These are phyloP conservation scores for Trichoderma afroharzianum DNA, from an alignment of 2,329 filamentous ascomycete genomes.

Conservation along the genomic window DNA sequence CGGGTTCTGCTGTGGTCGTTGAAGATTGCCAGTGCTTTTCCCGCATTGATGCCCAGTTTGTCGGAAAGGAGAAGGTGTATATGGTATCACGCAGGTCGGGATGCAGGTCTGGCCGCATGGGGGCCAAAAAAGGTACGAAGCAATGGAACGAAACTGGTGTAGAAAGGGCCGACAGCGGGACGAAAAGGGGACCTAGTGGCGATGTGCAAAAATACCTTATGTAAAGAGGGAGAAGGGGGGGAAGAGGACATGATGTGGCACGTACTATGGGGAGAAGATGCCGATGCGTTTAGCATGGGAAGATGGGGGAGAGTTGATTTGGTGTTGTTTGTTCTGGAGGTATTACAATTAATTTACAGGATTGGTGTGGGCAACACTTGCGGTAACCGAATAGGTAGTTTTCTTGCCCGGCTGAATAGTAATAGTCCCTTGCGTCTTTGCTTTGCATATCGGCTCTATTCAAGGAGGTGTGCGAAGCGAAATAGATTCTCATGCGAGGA, in stretches of 20 bases:
- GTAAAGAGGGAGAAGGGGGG: neutral
- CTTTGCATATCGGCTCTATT: constrained; percentile 5
- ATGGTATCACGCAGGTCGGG: constrained; percentile 1
- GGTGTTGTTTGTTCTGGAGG: neutral
- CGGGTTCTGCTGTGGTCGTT: neutral
- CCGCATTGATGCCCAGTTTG: constrained; percentile 7
- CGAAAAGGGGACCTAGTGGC: neutral
- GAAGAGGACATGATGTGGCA: neutral
- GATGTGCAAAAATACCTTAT: neutral
- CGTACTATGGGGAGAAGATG: neutral
- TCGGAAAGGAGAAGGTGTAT: constrained; percentile 7
- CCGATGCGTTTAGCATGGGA: neutral
- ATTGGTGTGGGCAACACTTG: neutral
- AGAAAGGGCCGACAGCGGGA: constrained; percentile 2
- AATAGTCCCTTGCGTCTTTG: neutral
- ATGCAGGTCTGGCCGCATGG: neutral
- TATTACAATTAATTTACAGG: neutral
- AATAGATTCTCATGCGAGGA: neutral
- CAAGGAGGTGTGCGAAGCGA: neutral
- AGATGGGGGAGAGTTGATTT: neutral
- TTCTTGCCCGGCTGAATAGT: neutral
- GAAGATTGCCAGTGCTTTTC: neutral
- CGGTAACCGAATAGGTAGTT: neutral
- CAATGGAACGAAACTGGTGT: neutral
- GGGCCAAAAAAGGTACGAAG: neutral